Base-by-base conservation (phyloP, 1,284 basidiomycete species). In the Exsudoporus floridanus region DNA sequence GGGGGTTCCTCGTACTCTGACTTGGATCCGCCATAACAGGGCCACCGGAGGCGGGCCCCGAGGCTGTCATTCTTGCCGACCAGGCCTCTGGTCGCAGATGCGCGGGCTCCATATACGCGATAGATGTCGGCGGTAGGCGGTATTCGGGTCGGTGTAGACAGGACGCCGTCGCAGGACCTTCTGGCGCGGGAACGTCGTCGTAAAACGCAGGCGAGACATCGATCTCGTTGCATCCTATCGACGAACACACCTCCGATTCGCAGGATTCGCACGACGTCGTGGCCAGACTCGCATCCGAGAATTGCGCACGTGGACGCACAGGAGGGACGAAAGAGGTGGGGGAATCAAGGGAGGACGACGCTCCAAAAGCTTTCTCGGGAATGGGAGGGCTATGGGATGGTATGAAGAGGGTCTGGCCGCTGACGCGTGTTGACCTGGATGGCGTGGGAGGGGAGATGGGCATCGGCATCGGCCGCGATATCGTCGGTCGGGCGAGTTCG, bases 131-230 rank as follows among this genome's bases (percentile, higher is more conserved):
- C 1, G 57, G 33, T 3, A 52, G 21, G 55, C 54, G 55, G 61
- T 68, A 71, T 28, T 70, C 64, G 4, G 61, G 69, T 28, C 44
- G 63, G 42, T 55, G 61, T 38, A 52, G 64, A 62, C 37, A 69
- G 16, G 77, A 73, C 18, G 72, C 73, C 1, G 76, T 81, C 9
- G 77, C 79, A 9, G 79, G 80, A 1, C 79, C 81, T 51, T 83
- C 82, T 4, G 82, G 74, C 0, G 73, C 72, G 6, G 79, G 77
- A 40, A 83, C 74, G 14, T 76, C 74, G 57, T 87, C 84, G 56
- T 79, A 85, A 64, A 79, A 82, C 0, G 82, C 82, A 5, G 79
- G 81, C 4, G 84, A 87, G 27, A 88, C 80, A 49, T 83, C 75
- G 80, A 58, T 71, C 59, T 55, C 70, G 60, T 56, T 47, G 38